Conservation (phyloP, 78 protist genomes). For the Dictyostelium purpureum region DNA sequence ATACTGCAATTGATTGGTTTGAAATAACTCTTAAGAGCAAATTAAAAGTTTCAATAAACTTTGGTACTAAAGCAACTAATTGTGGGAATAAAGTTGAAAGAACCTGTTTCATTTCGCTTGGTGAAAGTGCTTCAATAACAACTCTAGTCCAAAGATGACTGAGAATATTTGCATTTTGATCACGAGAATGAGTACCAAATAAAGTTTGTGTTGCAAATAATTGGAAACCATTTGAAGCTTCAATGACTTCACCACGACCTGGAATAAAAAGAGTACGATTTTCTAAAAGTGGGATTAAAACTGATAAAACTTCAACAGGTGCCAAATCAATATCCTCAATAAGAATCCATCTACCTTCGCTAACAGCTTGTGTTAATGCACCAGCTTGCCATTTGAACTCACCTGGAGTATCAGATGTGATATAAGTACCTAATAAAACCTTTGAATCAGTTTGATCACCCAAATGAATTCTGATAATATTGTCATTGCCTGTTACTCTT, state of each 20-base stretch:
- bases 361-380: conserved; percentile 88
- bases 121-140: conserved; percentile 24
- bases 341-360: conserved; percentile 94
- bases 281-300: conserved; percentile 91
- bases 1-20: neutral
- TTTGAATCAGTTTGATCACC: conserved; percentile 96
- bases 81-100: conserved; percentile 62
- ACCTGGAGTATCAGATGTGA: conserved; percentile 94
- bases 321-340: conserved; percentile 97
- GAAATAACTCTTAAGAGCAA: conserved; percentile 15
- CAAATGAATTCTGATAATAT: conserved; percentile 88
- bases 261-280: conserved; percentile 84
- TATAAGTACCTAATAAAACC: conserved; percentile 94
- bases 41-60: conserved; percentile 78
- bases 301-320: conserved; percentile 92
- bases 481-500: conserved; percentile 47
- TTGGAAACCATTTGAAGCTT: conserved; percentile 92
- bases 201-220: conserved; percentile 92
- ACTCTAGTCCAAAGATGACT: conserved; percentile 77
- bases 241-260: conserved; percentile 85
- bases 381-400: conserved; percentile 97
- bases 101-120: conserved; percentile 59
- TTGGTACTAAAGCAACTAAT: conserved; percentile 42
- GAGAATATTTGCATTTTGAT: conserved; percentile 57
- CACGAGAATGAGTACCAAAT: conserved; percentile 62